These are phyloP conservation scores for Phaeodactylum tricornutum DNA, from an alignment of 108 stramenopile genomes.

Conservation along the genomic window DNA sequence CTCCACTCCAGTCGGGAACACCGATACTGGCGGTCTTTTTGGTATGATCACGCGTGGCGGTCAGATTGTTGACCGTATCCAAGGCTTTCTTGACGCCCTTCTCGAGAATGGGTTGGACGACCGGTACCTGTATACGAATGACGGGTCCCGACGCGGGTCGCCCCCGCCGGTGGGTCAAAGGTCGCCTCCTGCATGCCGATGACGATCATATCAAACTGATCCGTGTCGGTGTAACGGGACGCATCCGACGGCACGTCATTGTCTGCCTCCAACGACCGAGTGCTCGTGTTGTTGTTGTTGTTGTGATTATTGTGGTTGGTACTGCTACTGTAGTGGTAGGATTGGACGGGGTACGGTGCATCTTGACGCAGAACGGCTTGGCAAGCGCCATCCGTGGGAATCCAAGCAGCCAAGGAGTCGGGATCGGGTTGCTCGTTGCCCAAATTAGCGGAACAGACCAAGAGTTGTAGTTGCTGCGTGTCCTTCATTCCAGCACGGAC, in stretches of 20 bases:
- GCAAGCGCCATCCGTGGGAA: constrained; percentile 31
- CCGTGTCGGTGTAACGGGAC: constrained; percentile 6
- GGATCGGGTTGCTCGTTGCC: constrained; percentile 31
- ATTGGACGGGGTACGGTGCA: neutral
- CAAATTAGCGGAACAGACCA: constrained; percentile 35
- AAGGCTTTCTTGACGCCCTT: constrained; percentile 6
- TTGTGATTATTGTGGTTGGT: constrained; percentile 1
- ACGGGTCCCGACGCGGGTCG: neutral
- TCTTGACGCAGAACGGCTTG: too few relatives aligned
- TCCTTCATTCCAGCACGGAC: too few relatives aligned
- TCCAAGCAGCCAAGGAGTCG: constrained; percentile 36
- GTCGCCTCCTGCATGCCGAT: constrained; percentile 60
- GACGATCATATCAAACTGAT: constrained; percentile 43
- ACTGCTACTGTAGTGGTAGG: too few relatives aligned
- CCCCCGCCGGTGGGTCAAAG: constrained; percentile 12
- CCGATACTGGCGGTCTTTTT: neutral
- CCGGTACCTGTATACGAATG: too few relatives aligned
- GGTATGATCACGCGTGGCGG: constrained; percentile 8
- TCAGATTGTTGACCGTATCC: neutral
- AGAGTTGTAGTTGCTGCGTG: too few relatives aligned
- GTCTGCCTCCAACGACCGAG: neutral
- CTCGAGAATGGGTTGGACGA: neutral
- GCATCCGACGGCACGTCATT: constrained; percentile 1
- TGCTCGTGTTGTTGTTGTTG: too few relatives aligned
- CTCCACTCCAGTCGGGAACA: constrained; percentile 3